Base-by-base conservation (phyloP, 768 basidiomycete species). In the Rhodotorula graminis region DNA sequence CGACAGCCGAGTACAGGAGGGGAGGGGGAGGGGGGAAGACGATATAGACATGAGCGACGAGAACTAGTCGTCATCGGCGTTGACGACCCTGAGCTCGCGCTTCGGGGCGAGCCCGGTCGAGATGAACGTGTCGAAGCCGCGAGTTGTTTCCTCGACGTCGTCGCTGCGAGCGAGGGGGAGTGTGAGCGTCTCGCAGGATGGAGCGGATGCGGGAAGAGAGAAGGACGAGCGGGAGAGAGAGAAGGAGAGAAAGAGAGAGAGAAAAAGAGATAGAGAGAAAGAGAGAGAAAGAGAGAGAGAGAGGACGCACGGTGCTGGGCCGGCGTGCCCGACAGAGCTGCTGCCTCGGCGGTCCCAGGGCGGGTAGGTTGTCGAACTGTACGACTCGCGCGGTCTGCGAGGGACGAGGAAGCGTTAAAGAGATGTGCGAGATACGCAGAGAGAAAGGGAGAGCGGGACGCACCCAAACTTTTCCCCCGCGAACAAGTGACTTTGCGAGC, bases 81-180 rank as follows among this genome's bases (percentile, higher is more conserved):
- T 72, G 61, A 67, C 66, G 42, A 72, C 71, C 18, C 71, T 55
- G 8, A 72, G 46, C 44, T 63, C 61, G 40, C 50, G 65, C 18
- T 50, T 50, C 15, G 71, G 71, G 0, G 50, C 71, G 3, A 67
- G 47, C 2, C 65, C 71, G 11, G 57, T 58, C 0, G 61, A 55
- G 57, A 60, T 37, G 58, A 59, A 59, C 15, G 46, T 40, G 12
- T 67, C 71, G 31, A 52, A 27, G 6, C 65, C 71, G 40, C 50
- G 56, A 11, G 31, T 59, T 29, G 63, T 40, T 19, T 67, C 57
- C 56, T 72, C 71, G 56, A 72, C 65, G 37, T 57, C 33, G 62
- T 72, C 71, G 40, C 62, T 64, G 64, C 8, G 18, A 23, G 19
- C 25, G 27, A 40, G 27, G 23, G 10, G 18, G 14, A 23, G 4